Conservation (phyloP, 495 filamentous ascomycete species). For the Xylaria bambusicola region DNA sequence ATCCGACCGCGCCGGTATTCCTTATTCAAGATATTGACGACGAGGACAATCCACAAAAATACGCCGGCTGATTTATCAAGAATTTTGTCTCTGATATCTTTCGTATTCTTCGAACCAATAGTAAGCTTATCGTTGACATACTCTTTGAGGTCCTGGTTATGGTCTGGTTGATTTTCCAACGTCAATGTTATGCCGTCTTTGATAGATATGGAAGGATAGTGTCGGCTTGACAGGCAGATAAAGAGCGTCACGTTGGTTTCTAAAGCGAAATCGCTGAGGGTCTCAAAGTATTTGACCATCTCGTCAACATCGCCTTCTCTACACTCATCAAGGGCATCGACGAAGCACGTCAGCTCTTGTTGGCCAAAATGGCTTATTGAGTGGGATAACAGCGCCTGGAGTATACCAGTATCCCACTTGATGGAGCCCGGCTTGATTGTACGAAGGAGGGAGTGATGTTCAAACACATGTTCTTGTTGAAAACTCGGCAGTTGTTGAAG, state of each 20-base stretch:
- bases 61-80: conserved; percentile 18
- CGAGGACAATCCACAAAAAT: conserved; percentile 42
- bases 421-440: not conserved
- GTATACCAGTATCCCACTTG: not conserved
- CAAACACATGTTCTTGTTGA: conserved; percentile 24
- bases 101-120: not conserved
- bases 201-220: conserved; percentile 37
- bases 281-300: conserved; percentile 40
- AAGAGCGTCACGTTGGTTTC: conserved; percentile 17
- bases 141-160: conserved; percentile 10
- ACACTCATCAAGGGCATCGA: conserved; percentile 51
- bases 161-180: conserved; percentile 7
- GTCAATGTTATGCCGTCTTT: conserved; percentile 3
- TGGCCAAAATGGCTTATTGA: too few species aligned
- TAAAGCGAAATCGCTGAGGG: conserved; percentile 24
- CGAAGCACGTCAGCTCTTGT: conserved; percentile 29
- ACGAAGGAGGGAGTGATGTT: conserved; percentile 1
- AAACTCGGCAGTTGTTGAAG: conserved; percentile 25
- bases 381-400: too few species aligned
- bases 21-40: conserved; percentile 36
- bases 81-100: conserved; percentile 4
- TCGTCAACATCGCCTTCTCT: conserved; percentile 35
- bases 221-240: conserved; percentile 39
- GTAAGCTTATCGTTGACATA: conserved; percentile 14
- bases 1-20: conserved; percentile 32